A percentile compares a stretch with the other conserved stretches of the same genome.
phyloP scores from a whole-genome alignment of 495 filamentous ascomycete genomes.

The Annulohypoxylon moriforme region DNA sequence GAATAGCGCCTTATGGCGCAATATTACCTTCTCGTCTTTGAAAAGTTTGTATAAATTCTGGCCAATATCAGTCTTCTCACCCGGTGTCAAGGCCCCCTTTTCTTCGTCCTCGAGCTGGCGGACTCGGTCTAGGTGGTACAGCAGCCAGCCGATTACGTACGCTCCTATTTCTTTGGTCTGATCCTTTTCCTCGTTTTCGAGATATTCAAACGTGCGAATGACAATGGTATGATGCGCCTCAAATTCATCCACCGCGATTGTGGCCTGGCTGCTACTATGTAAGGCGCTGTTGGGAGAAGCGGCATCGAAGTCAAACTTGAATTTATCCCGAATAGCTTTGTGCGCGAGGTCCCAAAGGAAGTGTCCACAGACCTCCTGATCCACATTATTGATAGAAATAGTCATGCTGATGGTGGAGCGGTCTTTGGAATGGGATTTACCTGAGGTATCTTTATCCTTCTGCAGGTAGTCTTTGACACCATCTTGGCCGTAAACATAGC shows the following conservation, averaged over 20 bases:
- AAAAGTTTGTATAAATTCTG: conserved; percentile 6
- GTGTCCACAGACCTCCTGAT: conserved; percentile 6
- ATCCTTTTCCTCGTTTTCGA: neutral
- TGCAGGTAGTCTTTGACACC: conserved; percentile 15
- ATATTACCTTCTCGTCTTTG: neutral
- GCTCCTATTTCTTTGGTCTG: conserved; percentile 3
- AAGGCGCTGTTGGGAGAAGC: neutral
- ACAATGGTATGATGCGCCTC: conserved; percentile 8
- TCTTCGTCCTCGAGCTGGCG: conserved; percentile 12
- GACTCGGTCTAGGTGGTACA: neutral
- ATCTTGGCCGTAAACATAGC: conserved; percentile 12
- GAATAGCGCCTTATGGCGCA: neutral
- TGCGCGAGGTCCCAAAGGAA: conserved; percentile 20
- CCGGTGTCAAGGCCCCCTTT: neutral
- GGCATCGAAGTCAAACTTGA: conserved; percentile 13
- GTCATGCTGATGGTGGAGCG: conserved; percentile 12
- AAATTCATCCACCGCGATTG: conserved; percentile 5
- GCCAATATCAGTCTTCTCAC: neutral
- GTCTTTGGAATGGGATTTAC: neutral
- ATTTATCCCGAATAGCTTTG: conserved; percentile 12
- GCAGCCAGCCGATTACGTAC: conserved; percentile 1
- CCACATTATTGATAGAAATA: conserved; percentile 10
- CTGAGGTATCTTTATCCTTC: neutral
- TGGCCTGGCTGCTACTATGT: neutral
- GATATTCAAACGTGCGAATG: conserved; percentile 1